Base-by-base conservation (phyloP, 495 filamentous ascomycete species). In the Podospora pseudopauciseta region DNA sequence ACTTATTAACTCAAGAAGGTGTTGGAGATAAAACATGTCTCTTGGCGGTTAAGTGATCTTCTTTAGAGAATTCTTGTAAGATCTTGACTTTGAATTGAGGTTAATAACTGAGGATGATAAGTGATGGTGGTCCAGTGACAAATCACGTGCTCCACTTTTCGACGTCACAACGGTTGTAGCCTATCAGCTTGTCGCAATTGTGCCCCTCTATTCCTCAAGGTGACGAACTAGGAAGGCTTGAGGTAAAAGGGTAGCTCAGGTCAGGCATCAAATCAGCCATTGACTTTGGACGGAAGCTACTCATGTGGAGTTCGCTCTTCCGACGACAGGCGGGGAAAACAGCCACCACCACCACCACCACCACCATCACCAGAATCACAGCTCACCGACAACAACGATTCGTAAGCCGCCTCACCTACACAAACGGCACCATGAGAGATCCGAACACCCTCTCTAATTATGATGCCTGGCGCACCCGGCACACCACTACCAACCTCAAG, bases 391-490 rank as follows among this genome's bases (percentile, higher is more conserved):
- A 73, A 23, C 75, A 63, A 61, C 76, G 75, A 39, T 74, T 71
- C 67, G 72, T 80, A 55, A 61, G 71, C 63, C 34, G 53, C 23
- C 67, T 82, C 54, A 73, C 73, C 63, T 81, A 78, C 63, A 81
- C 74, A 62, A 89, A 87, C 80, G 80, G 84, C 39, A 73, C 84
- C n/a, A 73, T 79, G 66, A 86, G 90, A 72, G 94, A 99, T 78
- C 94, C 94, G 16, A 97, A 94, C 75, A 97, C 94, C 28, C 82
- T 95, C 19, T 91, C 91, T 74, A 99, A 99, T 80, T 96, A 97
- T 80, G 87, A 90, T 77, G 86, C 88, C 60, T 97, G 92, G 85
- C 77, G 84, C 23, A 97, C 92, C 26, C 90, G 84, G 68, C 91
- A 97, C 78, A 92, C 91, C 13, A 88, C 84, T 13, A 90, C 91